Conservation (phyloP, 1,284 basidiomycete genomes). For the Naganishia sp. region DNA sequence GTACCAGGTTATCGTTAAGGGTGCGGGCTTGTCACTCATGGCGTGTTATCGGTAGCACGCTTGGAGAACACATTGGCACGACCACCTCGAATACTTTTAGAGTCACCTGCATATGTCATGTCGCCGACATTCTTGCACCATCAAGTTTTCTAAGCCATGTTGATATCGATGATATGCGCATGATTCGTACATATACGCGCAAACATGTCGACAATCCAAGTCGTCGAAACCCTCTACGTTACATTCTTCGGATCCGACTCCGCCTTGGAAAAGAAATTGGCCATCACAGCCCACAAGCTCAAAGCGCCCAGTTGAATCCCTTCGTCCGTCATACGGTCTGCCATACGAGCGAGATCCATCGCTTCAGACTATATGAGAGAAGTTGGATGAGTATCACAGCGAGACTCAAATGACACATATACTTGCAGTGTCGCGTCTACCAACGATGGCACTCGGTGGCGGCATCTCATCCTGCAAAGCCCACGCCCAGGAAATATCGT, state of each 20-base stretch:
- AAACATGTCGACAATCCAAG: background rate
- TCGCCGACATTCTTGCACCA: background rate
- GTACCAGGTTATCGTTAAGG: too few relatives aligned
- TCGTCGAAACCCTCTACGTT: background rate
- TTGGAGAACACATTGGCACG: too few relatives aligned
- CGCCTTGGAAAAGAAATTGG: conserved; percentile 42
- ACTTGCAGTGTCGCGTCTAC: conserved; percentile 51
- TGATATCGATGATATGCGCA: background rate
- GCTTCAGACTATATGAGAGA: conserved; percentile 34
- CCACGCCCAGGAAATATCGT: conserved; percentile 50
- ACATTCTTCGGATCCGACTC: conserved; percentile 18
- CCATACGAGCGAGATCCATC: conserved; percentile 49
- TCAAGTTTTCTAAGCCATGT: background rate
- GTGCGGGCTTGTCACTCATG: too few relatives aligned
- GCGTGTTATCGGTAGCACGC: too few relatives aligned
- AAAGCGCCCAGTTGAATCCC: conserved; percentile 38
- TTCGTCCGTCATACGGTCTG: conserved; percentile 46
- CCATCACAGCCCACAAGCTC: conserved; percentile 47
- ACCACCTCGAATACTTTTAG: too few relatives aligned
- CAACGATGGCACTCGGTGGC: conserved; percentile 52
- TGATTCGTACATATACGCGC: background rate
- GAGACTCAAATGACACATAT: background rate
- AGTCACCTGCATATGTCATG: too few relatives aligned
- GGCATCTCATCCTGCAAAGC: conserved; percentile 53
- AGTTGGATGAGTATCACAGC: background rate